These are phyloP conservation scores for Quercus bicolor DNA, from an alignment of 306 rosid species.

Conservation along the genomic window DNA sequence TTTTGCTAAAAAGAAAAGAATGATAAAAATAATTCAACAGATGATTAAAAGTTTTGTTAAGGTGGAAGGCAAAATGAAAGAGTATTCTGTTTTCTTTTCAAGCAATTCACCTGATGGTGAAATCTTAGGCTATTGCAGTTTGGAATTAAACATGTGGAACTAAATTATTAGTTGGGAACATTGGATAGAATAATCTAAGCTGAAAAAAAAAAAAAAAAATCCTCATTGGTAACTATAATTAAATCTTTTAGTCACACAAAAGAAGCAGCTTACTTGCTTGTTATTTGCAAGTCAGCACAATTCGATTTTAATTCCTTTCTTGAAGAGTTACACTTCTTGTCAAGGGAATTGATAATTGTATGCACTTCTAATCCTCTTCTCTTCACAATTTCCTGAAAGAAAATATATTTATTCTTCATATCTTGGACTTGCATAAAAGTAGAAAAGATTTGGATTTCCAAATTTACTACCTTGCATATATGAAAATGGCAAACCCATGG, in stretches of 20 bases:
- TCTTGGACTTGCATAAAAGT: background rate
- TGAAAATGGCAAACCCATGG: conserved; percentile 97
- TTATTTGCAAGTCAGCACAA: conserved; percentile 50
- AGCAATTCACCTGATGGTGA: too few relatives aligned
- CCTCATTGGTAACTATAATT: background rate
- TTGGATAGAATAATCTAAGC: background rate
- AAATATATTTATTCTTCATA: conserved; percentile 10
- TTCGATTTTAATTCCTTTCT: conserved; percentile 31
- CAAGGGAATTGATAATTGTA: conserved; percentile 54
- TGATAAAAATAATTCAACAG: too few relatives aligned
- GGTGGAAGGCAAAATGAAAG: too few relatives aligned
- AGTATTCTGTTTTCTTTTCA: too few relatives aligned
- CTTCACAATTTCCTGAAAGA: conserved; percentile 41
- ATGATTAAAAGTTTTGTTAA: too few relatives aligned
- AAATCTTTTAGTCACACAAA: conserved; percentile 11
- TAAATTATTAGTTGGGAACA: background rate
- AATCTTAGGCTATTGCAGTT: background rate
- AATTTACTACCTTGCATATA: conserved; percentile 44
- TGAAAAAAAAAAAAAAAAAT: background rate
- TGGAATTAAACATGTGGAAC: background rate
- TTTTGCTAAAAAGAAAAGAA: too few relatives aligned
- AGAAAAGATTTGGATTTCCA: background rate
- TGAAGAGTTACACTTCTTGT: conserved; percentile 35
- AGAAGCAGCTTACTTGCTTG: conserved; percentile 59
- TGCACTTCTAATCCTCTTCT: conserved; percentile 57